phyloP scores from a whole-genome alignment of 2,329 filamentous ascomycete species.

The Penicillium janthinellum region DNA sequence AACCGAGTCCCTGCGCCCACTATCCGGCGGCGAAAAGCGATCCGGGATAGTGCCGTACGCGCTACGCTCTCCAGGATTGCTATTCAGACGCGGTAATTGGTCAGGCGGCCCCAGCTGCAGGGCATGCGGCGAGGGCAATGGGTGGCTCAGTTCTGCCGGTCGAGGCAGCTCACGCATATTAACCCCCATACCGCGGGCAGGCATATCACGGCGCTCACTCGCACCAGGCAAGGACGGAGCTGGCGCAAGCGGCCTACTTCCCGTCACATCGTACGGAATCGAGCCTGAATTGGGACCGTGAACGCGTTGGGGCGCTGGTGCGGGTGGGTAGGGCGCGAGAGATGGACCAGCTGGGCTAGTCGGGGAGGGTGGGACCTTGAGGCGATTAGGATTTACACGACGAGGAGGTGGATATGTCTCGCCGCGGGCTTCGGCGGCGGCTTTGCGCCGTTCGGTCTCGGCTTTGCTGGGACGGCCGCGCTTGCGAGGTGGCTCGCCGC shows the following conservation, averaged over 20 bases:
- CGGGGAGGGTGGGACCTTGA: conserved; percentile 33
- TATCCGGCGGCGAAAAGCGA: conserved; percentile 29
- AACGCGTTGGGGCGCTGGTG: conserved; percentile 6
- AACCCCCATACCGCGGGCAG: conserved; percentile 23
- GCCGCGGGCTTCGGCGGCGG: conserved; percentile 41
- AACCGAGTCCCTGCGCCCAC: conserved; percentile 29
- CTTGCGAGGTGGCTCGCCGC: conserved; percentile 43
- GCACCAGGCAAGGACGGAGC: conserved; percentile 12
- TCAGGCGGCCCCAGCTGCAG: conserved; percentile 34
- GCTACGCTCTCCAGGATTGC: conserved; percentile 26
- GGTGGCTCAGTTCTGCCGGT: conserved; percentile 30
- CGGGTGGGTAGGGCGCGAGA: conserved; percentile 21
- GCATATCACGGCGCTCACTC: conserved; percentile 26
- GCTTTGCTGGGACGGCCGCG: conserved; percentile 48
- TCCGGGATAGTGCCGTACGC: conserved; percentile 27
- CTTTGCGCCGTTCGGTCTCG: conserved; percentile 43
- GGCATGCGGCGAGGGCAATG: conserved; percentile 33
- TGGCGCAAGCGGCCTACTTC: conserved; percentile 18
- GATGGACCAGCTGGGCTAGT: conserved; percentile 33
- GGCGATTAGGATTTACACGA: conserved; percentile 28
- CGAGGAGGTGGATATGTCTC: conserved; percentile 43
- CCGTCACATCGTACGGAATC: conserved; percentile 24
- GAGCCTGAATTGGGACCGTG: conserved; percentile 8
- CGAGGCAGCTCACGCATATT: conserved; percentile 33
- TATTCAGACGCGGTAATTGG: conserved; percentile 28